Percentiles rank a stretch among this genome's conserved stretches.
phyloP scores from a whole-genome alignment of 2,329 filamentous ascomycete genomes.

The Acephala macrosclerotiorum region DNA sequence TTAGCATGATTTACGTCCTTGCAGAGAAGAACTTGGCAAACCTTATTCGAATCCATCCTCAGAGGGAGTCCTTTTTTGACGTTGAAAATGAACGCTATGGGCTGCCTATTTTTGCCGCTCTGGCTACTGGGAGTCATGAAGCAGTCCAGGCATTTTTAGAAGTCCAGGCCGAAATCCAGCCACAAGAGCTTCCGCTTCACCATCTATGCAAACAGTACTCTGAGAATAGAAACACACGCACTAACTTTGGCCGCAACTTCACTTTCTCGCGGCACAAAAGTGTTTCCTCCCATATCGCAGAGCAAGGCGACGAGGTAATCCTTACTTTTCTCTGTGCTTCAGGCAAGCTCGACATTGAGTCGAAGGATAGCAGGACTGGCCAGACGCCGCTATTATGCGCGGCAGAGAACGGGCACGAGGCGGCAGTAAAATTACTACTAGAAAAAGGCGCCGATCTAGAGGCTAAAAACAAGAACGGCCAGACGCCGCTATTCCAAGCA shows the following conservation, averaged over 20 bases:
- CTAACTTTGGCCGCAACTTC: slow-evolving; percentile 4
- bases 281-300: slow-evolving; percentile 18
- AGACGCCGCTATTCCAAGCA: too few species aligned
- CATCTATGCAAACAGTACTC: slow-evolving; percentile 4
- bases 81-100: slow-evolving; percentile 43
- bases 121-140: slow-evolving; percentile 39
- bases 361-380: too few species aligned
- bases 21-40: slow-evolving; percentile 42
- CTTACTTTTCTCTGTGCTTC: slow-evolving; percentile 30
- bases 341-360: too few species aligned
- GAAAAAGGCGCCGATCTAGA: too few species aligned
- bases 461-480: too few species aligned
- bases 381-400: too few species aligned
- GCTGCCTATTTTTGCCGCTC: slow-evolving; percentile 46
- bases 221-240: neutral
- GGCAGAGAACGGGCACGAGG: too few species aligned
- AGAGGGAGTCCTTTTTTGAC: slow-evolving; percentile 32
- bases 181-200: neutral
- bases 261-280: slow-evolving; percentile 16
- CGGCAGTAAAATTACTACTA: too few species aligned
- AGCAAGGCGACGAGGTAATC: slow-evolving; percentile 22
- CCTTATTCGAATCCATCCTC: slow-evolving; percentile 41
- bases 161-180: neutral
- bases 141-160: slow-evolving; percentile 38
- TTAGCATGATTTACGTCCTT: slow-evolving; percentile 47